phyloP scores from a whole-genome alignment of 2,329 filamentous ascomycete species.

The Endothia cerciana region DNA sequence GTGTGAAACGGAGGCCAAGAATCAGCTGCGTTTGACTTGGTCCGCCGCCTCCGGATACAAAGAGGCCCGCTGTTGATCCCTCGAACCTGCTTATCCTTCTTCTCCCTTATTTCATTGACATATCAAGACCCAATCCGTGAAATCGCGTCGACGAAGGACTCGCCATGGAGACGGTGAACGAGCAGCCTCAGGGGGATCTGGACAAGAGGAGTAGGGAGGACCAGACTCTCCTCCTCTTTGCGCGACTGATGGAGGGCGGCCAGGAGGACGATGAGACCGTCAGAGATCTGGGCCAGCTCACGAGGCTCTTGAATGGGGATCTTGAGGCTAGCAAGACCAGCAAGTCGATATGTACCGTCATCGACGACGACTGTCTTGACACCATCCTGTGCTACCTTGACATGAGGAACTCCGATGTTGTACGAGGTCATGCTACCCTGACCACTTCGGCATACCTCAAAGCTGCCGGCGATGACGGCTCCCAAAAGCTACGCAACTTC shows the following conservation, averaged over 20 bases:
- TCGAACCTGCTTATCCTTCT: not conserved
- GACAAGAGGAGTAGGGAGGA: conserved; percentile 53
- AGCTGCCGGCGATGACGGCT: conserved; percentile 71
- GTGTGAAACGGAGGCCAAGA: conserved; percentile 27
- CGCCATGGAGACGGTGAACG: conserved; percentile 42
- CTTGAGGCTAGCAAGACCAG: conserved; percentile 46
- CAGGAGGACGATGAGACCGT: conserved; percentile 78
- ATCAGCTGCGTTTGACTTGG: not conserved
- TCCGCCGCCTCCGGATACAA: not conserved
- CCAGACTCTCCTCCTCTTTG: conserved; percentile 77
- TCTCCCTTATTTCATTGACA: not conserved
- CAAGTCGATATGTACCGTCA: conserved; percentile 60
- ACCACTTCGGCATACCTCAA: conserved; percentile 84
- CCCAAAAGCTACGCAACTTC: conserved; percentile 71
- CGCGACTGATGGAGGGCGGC: conserved; percentile 87
- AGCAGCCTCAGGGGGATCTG: conserved; percentile 37
- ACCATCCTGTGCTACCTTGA: conserved; percentile 87
- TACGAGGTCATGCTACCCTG: conserved; percentile 81
- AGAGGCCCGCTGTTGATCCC: not conserved
- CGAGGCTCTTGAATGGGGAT: conserved; percentile 63
- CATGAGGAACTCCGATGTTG: conserved; percentile 72
- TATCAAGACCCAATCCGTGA: not conserved
- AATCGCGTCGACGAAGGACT: too few species aligned
- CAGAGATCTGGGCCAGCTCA: conserved; percentile 60
- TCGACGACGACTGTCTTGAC: conserved; percentile 78